Evolutionary conservation across 192 early-diverging fungal species (phyloP).

Genomic region (Pilobolus umbonatus): DNA sequence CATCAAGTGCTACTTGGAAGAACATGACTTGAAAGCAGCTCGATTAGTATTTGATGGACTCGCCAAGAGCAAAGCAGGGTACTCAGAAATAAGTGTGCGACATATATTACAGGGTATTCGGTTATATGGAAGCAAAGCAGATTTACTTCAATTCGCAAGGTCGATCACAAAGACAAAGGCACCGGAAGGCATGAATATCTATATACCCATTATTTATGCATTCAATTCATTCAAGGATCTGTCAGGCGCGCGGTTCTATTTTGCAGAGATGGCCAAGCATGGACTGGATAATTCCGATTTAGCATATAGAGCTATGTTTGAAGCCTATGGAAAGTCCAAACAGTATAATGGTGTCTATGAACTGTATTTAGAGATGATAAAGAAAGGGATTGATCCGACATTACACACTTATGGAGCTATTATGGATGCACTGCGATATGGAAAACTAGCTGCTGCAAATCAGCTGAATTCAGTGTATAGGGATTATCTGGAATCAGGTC

Average conservation of each 20-base stretch:
- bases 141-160: slow-evolving; percentile 5
- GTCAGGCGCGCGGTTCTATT: background rate
- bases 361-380: slow-evolving; percentile 26
- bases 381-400: background rate
- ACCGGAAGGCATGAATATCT: background rate
- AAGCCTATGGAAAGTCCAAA: background rate
- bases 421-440: background rate
- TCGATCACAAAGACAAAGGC: background rate
- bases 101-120: slow-evolving; percentile 26
- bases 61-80: background rate
- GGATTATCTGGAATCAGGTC: background rate
- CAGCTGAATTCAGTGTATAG: slow-evolving; percentile 10
- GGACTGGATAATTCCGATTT: background rate
- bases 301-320: slow-evolving; percentile 30
- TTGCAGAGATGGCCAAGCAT: slow-evolving; percentile 17
- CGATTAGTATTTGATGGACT: slow-evolving; percentile 14
- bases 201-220: slow-evolving; percentile 17
- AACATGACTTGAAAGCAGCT: slow-evolving; percentile 12
- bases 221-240: slow-evolving; percentile 10
- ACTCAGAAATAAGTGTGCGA: slow-evolving; percentile 3
- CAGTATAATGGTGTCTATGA: background rate
- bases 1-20: slow-evolving; percentile 12
- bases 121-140: slow-evolving; percentile 1
- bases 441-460: background rate
- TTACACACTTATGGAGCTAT: slow-evolving; percentile 1